Percentiles rank a stretch among this genome's conserved stretches.
phyloP scores from a whole-genome alignment of 345 rosid species.

The Angophora floribunda region DNA sequence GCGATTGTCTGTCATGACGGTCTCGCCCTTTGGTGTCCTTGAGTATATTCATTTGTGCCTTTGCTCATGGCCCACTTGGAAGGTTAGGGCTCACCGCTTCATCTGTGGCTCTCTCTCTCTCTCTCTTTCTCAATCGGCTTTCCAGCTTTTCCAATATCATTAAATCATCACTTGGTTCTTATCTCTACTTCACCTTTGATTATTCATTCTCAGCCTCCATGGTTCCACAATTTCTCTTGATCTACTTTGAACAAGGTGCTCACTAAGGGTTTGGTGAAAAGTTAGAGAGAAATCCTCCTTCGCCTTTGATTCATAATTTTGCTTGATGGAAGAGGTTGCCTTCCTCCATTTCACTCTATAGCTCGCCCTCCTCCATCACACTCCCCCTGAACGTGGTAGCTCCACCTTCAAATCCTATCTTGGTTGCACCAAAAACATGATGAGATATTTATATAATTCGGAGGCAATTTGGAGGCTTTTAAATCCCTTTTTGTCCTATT shows the following conservation, averaged over 20 bases:
- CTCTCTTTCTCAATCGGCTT: not conserved
- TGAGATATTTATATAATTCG: not conserved
- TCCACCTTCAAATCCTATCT: not conserved
- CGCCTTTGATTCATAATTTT: no score
- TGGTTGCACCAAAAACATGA: not conserved
- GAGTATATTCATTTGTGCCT: not conserved
- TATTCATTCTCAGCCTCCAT: not conserved
- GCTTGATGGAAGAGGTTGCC: not conserved
- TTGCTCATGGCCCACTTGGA: not conserved
- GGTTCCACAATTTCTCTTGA: not conserved
- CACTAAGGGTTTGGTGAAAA: not conserved
- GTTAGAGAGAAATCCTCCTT: not conserved
- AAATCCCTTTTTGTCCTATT: not conserved
- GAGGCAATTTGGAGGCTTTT: not conserved
- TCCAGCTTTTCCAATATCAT: not conserved
- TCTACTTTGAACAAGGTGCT: not conserved
- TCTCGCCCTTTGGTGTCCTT: not conserved
- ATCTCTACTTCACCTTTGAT: not conserved
- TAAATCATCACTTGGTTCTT: accelerated
- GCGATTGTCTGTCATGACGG: not conserved
- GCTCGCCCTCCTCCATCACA: not conserved
- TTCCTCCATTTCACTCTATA: not conserved
- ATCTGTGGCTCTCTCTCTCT: no score
- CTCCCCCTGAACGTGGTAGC: not conserved
- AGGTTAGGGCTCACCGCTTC: not conserved